Percentiles rank a stretch among this genome's conserved stretches.
These are phyloP conservation scores for Neolentinus lepideus DNA, from an alignment of 1,284 basidiomycete species.

Conservation along the genomic window DNA sequence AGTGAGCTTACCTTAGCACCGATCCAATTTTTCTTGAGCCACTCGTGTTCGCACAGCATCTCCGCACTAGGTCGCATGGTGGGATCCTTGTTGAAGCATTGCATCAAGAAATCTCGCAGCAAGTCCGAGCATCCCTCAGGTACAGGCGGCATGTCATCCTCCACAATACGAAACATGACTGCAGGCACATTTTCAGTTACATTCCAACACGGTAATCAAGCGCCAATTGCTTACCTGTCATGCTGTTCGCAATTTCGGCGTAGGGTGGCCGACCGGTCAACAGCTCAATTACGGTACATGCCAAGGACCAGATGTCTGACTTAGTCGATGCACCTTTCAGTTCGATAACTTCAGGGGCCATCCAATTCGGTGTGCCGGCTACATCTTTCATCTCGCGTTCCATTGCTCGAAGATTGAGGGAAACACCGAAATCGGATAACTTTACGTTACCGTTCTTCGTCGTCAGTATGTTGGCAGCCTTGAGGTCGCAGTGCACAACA, in stretches of 20 bases:
- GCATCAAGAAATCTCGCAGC: slow-evolving; percentile 70
- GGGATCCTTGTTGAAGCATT: slow-evolving; percentile 90
- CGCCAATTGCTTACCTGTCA: slow-evolving; percentile 56
- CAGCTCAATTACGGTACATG: slow-evolving; percentile 90
- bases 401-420: slow-evolving; percentile 96
- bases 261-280: slow-evolving; percentile 91
- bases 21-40: slow-evolving; percentile 79
- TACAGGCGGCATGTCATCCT: slow-evolving; percentile 82
- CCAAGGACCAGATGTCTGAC: slow-evolving; percentile 89
- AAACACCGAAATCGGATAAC: slow-evolving; percentile 96
- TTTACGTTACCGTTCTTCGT: slow-evolving; percentile 98
- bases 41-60: slow-evolving; percentile 80
- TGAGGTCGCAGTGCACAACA: slow-evolving; percentile 89
- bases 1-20: slow-evolving; percentile 56
- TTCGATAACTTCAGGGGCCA: slow-evolving; percentile 95
- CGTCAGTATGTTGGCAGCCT: slow-evolving; percentile 97
- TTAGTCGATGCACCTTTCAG: slow-evolving; percentile 69
- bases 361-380: slow-evolving; percentile 96
- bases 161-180: slow-evolving; percentile 96
- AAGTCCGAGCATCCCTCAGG: slow-evolving; percentile 72
- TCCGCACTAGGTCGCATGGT: slow-evolving; percentile 74
- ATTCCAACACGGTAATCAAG: not conserved
- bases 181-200: slow-evolving; percentile 7
- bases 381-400: slow-evolving; percentile 84
- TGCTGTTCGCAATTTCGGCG: slow-evolving; percentile 76